phyloP scores from a whole-genome alignment of 805 yeast species.

The Candida maesae region DNA sequence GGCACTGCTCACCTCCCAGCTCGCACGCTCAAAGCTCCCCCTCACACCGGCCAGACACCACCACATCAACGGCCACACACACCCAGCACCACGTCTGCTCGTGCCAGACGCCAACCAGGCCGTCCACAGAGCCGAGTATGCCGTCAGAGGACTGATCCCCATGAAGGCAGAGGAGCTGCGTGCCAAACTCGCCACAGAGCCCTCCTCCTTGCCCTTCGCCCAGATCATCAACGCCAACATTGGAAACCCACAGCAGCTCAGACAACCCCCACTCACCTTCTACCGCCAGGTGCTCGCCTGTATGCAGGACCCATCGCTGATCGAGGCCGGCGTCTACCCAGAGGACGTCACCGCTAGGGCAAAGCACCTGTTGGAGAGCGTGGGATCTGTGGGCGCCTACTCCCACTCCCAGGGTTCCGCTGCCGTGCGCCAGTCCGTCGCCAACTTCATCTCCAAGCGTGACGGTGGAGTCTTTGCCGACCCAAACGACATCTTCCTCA shows the following conservation, averaged over 20 bases:
- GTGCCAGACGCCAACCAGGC: constrained; percentile 61
- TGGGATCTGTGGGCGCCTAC: constrained; percentile 92
- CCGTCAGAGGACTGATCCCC: constrained; percentile 95
- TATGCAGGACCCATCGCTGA: constrained; percentile 76
- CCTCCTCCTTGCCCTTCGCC: constrained; percentile 68
- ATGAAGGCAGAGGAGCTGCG: constrained; percentile 84
- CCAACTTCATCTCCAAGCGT: constrained; percentile 71
- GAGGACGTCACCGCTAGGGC: constrained; percentile 77
- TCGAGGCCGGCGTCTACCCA: constrained; percentile 43
- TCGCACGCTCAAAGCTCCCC: neutral
- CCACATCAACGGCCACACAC: constrained; percentile 13
- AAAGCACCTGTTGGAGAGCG: constrained; percentile 46
- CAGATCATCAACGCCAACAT: constrained; percentile 86
- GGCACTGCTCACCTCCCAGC: neutral
- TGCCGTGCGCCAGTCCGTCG: constrained; percentile 70
- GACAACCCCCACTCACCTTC: constrained; percentile 92
- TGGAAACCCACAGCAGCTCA: constrained; percentile 97
- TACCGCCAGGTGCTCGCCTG: constrained; percentile 87
- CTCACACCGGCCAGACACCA: neutral
- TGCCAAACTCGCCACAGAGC: constrained; percentile 47
- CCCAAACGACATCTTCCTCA: constrained; percentile 74
- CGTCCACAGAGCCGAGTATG: constrained; percentile 86
- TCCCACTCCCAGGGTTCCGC: constrained; percentile 89
- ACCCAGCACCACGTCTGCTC: constrained; percentile 34
- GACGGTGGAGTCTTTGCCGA: constrained; percentile 71